These are phyloP conservation scores for Porodaedalea pini DNA, from an alignment of 1,284 basidiomycete genomes.

Conservation along the genomic window DNA sequence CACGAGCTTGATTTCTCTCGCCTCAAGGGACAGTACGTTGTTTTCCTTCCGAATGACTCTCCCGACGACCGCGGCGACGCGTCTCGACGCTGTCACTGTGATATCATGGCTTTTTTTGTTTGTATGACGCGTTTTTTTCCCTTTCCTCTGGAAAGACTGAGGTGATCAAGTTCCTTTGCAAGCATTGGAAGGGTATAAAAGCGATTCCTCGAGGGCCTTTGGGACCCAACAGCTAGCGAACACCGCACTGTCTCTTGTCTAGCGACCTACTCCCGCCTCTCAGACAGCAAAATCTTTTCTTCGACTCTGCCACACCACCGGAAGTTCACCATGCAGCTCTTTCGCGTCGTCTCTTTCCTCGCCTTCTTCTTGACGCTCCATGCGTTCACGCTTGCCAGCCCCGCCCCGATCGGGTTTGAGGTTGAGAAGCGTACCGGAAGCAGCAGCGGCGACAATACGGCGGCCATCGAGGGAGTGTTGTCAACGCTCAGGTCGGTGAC, in stretches of 20 bases:
- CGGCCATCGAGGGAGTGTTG: neutral
- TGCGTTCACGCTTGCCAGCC: neutral
- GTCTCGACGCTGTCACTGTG: too few relatives aligned
- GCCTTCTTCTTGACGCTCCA: neutral
- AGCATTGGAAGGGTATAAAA: too few relatives aligned
- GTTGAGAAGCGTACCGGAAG: neutral
- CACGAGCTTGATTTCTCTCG: too few relatives aligned
- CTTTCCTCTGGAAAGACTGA: too few relatives aligned
- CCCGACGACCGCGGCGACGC: too few relatives aligned
- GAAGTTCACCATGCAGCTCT: neutral
- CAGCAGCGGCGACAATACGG: neutral
- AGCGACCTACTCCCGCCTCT: neutral
- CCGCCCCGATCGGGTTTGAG: neutral
- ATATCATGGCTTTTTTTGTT: too few relatives aligned
- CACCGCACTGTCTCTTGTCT: neutral
- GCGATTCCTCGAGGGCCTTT: too few relatives aligned
- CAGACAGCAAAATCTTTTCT: neutral
- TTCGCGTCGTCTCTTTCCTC: constrained; percentile 3
- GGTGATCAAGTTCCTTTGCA: too few relatives aligned
- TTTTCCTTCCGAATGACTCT: too few relatives aligned
- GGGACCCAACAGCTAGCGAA: too few relatives aligned
- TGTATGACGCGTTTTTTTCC: too few relatives aligned
- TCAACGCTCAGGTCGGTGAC: neutral
- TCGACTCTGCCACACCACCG: neutral
- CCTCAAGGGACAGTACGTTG: too few relatives aligned